Evolutionary conservation across 1,139 yeast genomes (phyloP).

Genomic region (Petasospora fabianii): DNA sequence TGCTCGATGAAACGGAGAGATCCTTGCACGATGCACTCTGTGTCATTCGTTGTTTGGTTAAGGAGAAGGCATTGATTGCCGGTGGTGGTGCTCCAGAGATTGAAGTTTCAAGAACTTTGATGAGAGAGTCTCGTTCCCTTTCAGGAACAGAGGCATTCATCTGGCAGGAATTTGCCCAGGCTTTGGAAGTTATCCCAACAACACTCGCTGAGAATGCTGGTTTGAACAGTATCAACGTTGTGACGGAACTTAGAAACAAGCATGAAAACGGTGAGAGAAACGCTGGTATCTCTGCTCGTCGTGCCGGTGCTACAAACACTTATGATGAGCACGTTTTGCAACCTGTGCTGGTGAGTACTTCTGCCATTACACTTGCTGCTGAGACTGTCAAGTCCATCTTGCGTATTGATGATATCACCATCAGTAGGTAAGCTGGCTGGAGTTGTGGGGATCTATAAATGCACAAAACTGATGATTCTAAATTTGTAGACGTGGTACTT

Average conservation of each 20-base stretch:
- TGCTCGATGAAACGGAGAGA: slow-evolving; percentile 94
- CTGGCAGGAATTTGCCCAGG: slow-evolving; percentile 93
- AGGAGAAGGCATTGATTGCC: slow-evolving; percentile 90
- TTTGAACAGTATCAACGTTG: slow-evolving; percentile 87
- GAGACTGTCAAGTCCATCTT: slow-evolving; percentile 94
- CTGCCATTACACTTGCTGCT: slow-evolving; percentile 90
- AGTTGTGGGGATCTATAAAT: too few relatives aligned
- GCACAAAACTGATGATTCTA: too few relatives aligned
- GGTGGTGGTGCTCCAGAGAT: slow-evolving; percentile 99
- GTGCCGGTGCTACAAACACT: slow-evolving; percentile 90
- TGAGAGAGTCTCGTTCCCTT: slow-evolving; percentile 71
- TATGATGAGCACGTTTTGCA: slow-evolving; percentile 93
- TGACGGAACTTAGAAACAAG: slow-evolving; percentile 87
- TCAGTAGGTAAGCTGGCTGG: slow-evolving; percentile 68
- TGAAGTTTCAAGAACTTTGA: slow-evolving; percentile 79
- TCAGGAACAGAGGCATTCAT: slow-evolving; percentile 94
- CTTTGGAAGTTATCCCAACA: slow-evolving; percentile 93
- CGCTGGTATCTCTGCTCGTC: slow-evolving; percentile 95
- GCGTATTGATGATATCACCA: slow-evolving; percentile 94
- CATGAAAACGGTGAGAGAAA: slow-evolving; percentile 89
- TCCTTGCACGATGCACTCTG: slow-evolving; percentile 96
- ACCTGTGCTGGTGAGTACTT: slow-evolving; percentile 90
- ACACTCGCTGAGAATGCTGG: slow-evolving; percentile 99
- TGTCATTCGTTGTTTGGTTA: slow-evolving; percentile 92
- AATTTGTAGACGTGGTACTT: too few relatives aligned